Evolutionary conservation across 306 rosid genomes (phyloP).

Genomic region (Arachis stenosperma): DNA sequence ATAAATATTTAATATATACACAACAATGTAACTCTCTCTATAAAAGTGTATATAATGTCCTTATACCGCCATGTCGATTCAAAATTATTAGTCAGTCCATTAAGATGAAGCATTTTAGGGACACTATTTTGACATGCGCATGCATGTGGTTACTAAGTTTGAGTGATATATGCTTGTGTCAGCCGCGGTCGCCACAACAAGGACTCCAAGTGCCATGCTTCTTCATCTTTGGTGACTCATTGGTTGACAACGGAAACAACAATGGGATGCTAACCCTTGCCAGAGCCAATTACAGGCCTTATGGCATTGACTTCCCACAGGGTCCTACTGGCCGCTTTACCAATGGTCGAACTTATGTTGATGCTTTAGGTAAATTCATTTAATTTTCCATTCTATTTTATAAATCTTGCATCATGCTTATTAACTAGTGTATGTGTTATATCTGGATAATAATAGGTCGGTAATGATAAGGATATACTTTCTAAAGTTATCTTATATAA

Average conservation of each 20-base stretch:
- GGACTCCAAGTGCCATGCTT: slow-evolving; percentile 77
- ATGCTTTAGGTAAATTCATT: slow-evolving; percentile 64
- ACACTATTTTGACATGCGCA: slow-evolving; percentile 22
- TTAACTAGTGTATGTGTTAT: too few species aligned
- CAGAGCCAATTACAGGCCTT: slow-evolving; percentile 90
- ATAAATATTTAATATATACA: slow-evolving; percentile 20
- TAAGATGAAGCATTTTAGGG: slow-evolving; percentile 41
- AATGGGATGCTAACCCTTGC: slow-evolving; percentile 68
- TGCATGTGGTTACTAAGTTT: slow-evolving; percentile 49
- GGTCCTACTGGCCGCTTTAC: slow-evolving; percentile 94
- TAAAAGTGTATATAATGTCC: slow-evolving; percentile 22
- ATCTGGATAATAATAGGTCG: too few species aligned
- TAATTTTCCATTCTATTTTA: too few species aligned
- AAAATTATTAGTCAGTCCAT: not conserved
- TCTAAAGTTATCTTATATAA: too few species aligned
- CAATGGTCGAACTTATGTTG: slow-evolving; percentile 88
- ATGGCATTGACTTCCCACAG: slow-evolving; percentile 80
- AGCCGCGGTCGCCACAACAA: slow-evolving; percentile 38
- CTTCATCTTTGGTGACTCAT: slow-evolving; percentile 91
- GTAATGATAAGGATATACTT: too few species aligned
- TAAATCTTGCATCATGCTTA: too few species aligned
- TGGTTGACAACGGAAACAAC: slow-evolving; percentile 96
- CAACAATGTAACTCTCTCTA: not conserved
- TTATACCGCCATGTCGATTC: not conserved
- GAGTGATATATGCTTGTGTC: slow-evolving; percentile 52